phyloP scores from a whole-genome alignment of 192 early-diverging fungal species.

The Coemansia sp. region DNA sequence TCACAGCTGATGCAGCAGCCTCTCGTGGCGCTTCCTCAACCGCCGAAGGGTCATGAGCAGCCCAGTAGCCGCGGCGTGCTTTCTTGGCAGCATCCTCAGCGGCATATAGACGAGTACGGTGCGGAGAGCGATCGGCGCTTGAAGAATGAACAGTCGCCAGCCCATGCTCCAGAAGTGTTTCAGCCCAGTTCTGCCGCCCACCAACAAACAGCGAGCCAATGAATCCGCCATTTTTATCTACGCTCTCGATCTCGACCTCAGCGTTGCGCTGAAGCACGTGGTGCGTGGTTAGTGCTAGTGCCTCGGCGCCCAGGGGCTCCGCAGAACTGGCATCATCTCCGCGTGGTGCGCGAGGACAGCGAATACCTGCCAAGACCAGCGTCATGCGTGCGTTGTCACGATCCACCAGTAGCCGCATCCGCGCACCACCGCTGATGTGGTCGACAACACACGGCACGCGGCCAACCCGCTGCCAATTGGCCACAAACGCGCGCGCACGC shows the following conservation, averaged over 20 bases:
- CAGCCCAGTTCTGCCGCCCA: constrained; percentile 68
- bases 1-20: constrained; percentile 31
- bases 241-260: constrained; percentile 81
- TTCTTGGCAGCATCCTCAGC: constrained; percentile 79
- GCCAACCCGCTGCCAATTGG: constrained; percentile 79
- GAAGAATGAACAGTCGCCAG: constrained; percentile 81
- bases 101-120: constrained; percentile 65
- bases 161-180: constrained; percentile 74
- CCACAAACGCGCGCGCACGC: constrained; percentile 84
- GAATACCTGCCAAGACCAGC: constrained; percentile 82
- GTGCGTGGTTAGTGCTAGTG: constrained; percentile 64
- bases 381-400: constrained; percentile 81
- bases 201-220: constrained; percentile 81
- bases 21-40: constrained; percentile 12
- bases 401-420: constrained; percentile 82
- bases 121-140: constrained; percentile 79
- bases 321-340: constrained; percentile 61
- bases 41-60: constrained; percentile 38
- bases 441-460: constrained; percentile 83
- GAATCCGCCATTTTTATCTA: constrained; percentile 91
- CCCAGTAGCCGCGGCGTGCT: constrained; percentile 71
- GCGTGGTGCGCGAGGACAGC: constrained; percentile 78
- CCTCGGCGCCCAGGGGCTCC: constrained; percentile 88
- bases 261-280: constrained; percentile 87
- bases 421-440: constrained; percentile 76